Base-by-base conservation (phyloP, 2,329 filamentous ascomycete species). In the Alternaria panax region DNA sequence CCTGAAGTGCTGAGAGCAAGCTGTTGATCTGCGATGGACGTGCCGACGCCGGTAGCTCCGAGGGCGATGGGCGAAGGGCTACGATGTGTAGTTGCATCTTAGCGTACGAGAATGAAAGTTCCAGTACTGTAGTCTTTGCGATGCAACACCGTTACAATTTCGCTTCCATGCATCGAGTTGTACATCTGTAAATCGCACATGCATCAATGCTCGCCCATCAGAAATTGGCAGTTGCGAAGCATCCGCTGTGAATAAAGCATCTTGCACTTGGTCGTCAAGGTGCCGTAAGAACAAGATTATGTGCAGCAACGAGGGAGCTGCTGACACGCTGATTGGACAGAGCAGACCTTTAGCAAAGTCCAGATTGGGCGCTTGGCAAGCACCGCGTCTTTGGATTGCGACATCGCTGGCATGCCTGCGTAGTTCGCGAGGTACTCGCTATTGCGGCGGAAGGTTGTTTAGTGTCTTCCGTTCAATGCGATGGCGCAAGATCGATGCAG, bases 1-100 rank as follows among this genome's bases (percentile, higher is more conserved):
- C 92, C 75, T 90, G 90, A 1, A 77, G 63, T 7, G 69, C 57
- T 2, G 69, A 66, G 22, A 72, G 61, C 3, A 76, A 34, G 3
- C 70, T 60, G 41, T 71, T 72, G 3, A 77, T 34, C 2, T 72
- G 69, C 12, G 51, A 60, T 2, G 63, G 52, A 47, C 65, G 62
- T 14, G 38, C 48, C 3, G 30, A 27, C 1, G 27, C 16, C 27
- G 51, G 30, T 57, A 51, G 3, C 58, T 52, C 2, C 52, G 16
- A 12, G 47, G 20, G 5, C 51, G 41, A 48, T 2, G 65, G 41
- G 7, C 73, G 72, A 16, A 76, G 66, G 8, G 66, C 67, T 43
- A 74, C 55, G 30, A 65, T 66, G 51, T 76, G 66, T 9, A 76
- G 60, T 24, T 69, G 59, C 63, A 76, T 69, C 11, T 70, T 66